Evolutionary conservation across 495 filamentous ascomycete genomes (phyloP), one percentile per base, ranked within the genome.

Genomic region (Echria macrotheca): DNA sequence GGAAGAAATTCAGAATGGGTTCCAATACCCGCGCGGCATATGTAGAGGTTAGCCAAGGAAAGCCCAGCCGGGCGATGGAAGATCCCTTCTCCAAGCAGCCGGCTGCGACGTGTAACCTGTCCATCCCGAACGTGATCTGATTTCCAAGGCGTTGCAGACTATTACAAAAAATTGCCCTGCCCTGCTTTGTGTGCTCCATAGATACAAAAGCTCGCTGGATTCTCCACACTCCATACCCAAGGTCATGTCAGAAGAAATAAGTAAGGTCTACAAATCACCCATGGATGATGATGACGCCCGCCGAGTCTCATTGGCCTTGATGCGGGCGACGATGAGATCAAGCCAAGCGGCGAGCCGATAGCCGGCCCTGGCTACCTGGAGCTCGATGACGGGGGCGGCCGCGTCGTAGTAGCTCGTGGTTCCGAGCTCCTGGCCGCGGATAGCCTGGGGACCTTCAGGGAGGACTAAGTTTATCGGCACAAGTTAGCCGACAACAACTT

Each of bases 301-400:
- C n/a, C n/a, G n/a, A n/a, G n/a, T n/a, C n/a, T n/a, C n/a, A n/a
- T 40, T 24, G 21, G 29, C 59, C 15, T 52, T 38, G 8, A 61
- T 48, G 21, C 38, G 54, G n/a, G 65, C 52, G n/a, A 60, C 67
- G 42, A 83, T 78, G 48, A 71, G 55, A 54, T 84, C 79, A 47
- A 84, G 57, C 80, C 74, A 84, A 17, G 72, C 72, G 6, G 76
- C 81, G 43, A 87, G 60, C 18, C 86, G 76, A 54, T 82, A 89
- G 9, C 86, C 86, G 8, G 80, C 86, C 59, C 81, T 84, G 2
- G 85, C 87, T 56, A 95, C 76, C 65, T 87, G 80, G 53, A 80
- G 52, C 69, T 91, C 80, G 32, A 93, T 72, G 37, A 85, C 75
- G 15, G 75, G 77, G 14, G 76, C 67, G 11, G 82, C 78, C 14